Conservation (phyloP, 768 basidiomycete species). For the Ramaria sp. region DNA sequence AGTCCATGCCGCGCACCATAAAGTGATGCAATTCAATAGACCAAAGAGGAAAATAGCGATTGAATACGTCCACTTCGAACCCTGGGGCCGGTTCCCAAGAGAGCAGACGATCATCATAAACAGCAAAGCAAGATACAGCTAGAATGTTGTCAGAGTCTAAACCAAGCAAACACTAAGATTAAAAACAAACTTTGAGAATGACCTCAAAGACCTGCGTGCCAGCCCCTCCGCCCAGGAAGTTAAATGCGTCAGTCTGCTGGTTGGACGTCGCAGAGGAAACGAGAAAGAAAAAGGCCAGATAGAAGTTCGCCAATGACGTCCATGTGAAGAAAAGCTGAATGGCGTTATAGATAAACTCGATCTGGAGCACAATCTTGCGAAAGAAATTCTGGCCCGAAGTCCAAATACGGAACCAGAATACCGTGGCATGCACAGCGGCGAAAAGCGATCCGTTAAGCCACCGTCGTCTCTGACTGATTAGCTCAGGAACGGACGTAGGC, state of each 20-base stretch:
- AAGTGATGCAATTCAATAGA: slow-evolving; percentile 62
- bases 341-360: slow-evolving; percentile 89
- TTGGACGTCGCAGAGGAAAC: slow-evolving; percentile 67
- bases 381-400: slow-evolving; percentile 83
- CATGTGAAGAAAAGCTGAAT: slow-evolving; percentile 87
- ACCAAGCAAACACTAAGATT: not conserved
- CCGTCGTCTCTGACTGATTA: slow-evolving; percentile 87
- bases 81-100: slow-evolving; percentile 86
- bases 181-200: slow-evolving; percentile 41
- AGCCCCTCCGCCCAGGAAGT: slow-evolving; percentile 62
- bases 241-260: slow-evolving; percentile 57
- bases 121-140: slow-evolving; percentile 77
- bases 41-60: slow-evolving; percentile 71
- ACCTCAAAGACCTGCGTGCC: slow-evolving; percentile 68
- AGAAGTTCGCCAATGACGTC: slow-evolving; percentile 91
- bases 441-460: slow-evolving; percentile 89
- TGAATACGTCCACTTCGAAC: slow-evolving; percentile 79
- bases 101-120: slow-evolving; percentile 80
- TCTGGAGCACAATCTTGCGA: slow-evolving; percentile 65
- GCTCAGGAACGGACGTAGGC: slow-evolving; percentile 81
- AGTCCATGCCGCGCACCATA: slow-evolving; percentile 87
- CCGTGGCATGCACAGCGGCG: slow-evolving; percentile 85
- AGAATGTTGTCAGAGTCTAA: slow-evolving; percentile 8
- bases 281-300: slow-evolving; percentile 88
- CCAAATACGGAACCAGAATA: slow-evolving; percentile 85